A percentile compares a stretch with the other conserved stretches of the same genome.
Conservation (phyloP, 2,329 filamentous ascomycete genomes). For the Cercospora sojina region DNA sequence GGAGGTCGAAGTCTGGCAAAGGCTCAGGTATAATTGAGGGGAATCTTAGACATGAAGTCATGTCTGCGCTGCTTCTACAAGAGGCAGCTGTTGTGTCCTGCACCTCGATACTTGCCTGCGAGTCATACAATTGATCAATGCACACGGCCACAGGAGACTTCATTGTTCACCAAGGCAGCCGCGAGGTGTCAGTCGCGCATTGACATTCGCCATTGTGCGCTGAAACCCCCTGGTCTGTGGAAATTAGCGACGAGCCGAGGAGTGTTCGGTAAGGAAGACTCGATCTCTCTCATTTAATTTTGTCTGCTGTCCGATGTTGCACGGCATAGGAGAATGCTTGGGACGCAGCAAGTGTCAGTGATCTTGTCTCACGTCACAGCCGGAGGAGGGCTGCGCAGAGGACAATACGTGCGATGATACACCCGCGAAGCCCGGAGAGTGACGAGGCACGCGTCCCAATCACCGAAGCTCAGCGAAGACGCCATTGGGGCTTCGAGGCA, state of each 20-base stretch:
- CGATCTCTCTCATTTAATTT: not conserved
- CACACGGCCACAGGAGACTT: not conserved
- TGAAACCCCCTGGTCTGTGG: not conserved
- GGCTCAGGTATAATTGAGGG: not conserved
- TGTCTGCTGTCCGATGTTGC: constrained; percentile 1
- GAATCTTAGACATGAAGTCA: not conserved
- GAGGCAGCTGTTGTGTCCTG: not conserved
- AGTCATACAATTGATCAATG: not conserved
- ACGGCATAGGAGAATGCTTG: constrained; percentile 15
- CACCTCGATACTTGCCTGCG: not conserved
- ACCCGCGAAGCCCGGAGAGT: not conserved
- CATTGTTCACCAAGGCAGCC: not conserved
- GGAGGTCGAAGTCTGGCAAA: not conserved
- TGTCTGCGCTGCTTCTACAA: not conserved
- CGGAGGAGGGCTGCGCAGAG: constrained; percentile 5
- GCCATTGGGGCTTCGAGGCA: constrained; percentile 5
- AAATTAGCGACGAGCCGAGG: not conserved
- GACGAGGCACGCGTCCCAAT: constrained; percentile 5
- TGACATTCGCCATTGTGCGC: constrained; percentile 6
- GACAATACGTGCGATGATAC: constrained; percentile 11
- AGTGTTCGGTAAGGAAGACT: not conserved
- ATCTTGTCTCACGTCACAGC: constrained; percentile 18
- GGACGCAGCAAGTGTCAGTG: constrained; percentile 7
- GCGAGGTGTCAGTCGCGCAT: constrained; percentile 4
- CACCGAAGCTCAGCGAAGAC: constrained; percentile 1